Conservation (phyloP, 2,329 filamentous ascomycete genomes). For the Trichoderma lentiforme region DNA sequence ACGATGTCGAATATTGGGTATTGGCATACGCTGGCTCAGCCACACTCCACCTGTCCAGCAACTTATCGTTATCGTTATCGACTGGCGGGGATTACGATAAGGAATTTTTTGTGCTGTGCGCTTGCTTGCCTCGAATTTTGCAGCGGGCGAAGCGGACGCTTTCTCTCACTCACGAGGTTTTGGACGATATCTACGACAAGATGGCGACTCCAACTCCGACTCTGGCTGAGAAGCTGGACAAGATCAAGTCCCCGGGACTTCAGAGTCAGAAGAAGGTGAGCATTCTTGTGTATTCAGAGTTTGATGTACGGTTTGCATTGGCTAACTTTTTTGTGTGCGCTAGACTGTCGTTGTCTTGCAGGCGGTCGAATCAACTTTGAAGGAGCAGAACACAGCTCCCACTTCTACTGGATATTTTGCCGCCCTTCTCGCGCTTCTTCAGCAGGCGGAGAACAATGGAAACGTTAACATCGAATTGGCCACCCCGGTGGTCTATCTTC, state of each 20-base stretch:
- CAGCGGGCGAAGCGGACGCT: neutral
- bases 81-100: conserved; percentile 21
- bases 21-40: conserved; percentile 6
- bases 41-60: neutral
- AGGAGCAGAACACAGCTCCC: conserved; percentile 77
- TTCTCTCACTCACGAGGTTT: conserved; percentile 6
- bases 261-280: conserved; percentile 90
- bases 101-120: conserved; percentile 19
- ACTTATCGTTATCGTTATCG: conserved; percentile 11
- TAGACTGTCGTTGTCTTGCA: conserved; percentile 82
- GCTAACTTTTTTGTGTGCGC: conserved; percentile 21
- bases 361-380: conserved; percentile 88
- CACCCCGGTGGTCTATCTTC: conserved; percentile 86
- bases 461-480: conserved; percentile 78
- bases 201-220: conserved; percentile 52
- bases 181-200: conserved; percentile 25
- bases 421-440: conserved; percentile 83
- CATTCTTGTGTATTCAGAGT: conserved; percentile 9
- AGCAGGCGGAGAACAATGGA: conserved; percentile 67
- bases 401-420: conserved; percentile 93
- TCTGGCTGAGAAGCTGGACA: conserved; percentile 88
- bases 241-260: conserved; percentile 94
- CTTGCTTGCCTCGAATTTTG: conserved; percentile 14
- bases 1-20: conserved; percentile 22
- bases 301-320: neutral